Conservation (phyloP, 371 early-diverging fungal genomes). For the Antonospora locustae region DNA sequence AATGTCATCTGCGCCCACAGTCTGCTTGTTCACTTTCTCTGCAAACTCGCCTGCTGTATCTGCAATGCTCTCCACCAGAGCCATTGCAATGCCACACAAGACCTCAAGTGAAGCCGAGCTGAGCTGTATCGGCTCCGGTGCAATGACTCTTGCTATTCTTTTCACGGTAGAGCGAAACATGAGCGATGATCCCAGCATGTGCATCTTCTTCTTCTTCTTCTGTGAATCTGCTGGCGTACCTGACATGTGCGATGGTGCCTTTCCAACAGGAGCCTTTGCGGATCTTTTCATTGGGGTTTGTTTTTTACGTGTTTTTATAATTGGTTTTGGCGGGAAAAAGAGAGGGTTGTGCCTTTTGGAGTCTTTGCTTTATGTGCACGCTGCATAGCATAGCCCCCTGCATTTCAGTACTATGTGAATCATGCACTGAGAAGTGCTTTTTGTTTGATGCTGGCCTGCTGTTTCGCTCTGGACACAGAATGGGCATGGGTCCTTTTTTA, state of each 20-base stretch:
- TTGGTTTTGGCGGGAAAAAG: too few relatives aligned
- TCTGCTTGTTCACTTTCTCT: slow-evolving; percentile 52
- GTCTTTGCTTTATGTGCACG: too few relatives aligned
- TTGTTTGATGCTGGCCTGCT: too few relatives aligned
- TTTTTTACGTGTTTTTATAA: slow-evolving; percentile 15
- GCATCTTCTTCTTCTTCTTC: slow-evolving; percentile 23
- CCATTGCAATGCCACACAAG: slow-evolving; percentile 50
- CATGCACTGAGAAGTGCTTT: too few relatives aligned
- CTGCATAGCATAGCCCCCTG: too few relatives aligned
- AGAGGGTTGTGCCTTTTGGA: too few relatives aligned
- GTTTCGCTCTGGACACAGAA: too few relatives aligned
- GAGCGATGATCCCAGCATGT: slow-evolving; percentile 8
- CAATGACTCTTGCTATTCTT: slow-evolving; percentile 26
- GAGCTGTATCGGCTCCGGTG: slow-evolving; percentile 28
- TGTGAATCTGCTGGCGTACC: slow-evolving; percentile 11
- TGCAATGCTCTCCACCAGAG: slow-evolving; percentile 41
- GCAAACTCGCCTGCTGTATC: slow-evolving; percentile 41
- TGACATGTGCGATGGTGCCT: slow-evolving; percentile 37
- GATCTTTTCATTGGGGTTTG: slow-evolving; percentile 16
- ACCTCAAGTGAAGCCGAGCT: slow-evolving; percentile 41
- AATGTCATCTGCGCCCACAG: slow-evolving; percentile 54
- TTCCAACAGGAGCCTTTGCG: slow-evolving; percentile 21
- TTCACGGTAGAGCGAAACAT: slow-evolving; percentile 34
- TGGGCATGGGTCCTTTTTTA: too few relatives aligned
- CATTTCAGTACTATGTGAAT: too few relatives aligned